Conservation (phyloP, 768 basidiomycete species). For the Lentinula lateritia region DNA sequence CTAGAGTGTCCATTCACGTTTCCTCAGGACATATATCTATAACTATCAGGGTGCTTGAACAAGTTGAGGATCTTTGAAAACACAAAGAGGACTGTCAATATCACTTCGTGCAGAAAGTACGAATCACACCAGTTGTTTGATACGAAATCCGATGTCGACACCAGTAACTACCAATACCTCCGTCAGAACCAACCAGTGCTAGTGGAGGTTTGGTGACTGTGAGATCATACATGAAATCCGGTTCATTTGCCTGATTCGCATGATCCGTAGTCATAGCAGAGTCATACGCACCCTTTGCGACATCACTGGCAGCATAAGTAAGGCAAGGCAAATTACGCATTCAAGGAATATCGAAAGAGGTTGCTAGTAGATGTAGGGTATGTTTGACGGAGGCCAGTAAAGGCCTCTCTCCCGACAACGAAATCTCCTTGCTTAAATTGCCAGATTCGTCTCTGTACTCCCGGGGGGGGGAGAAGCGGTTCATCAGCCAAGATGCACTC, state of each 20-base stretch:
- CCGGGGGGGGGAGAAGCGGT: too few relatives aligned
- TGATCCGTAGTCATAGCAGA: constrained; percentile 15
- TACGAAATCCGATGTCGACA: constrained; percentile 10
- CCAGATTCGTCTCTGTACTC: not conserved
- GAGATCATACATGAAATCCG: not conserved
- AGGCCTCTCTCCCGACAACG: constrained; percentile 20
- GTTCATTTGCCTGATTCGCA: constrained; percentile 14
- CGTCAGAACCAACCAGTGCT: constrained; percentile 18
- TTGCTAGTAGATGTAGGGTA: constrained; percentile 22
- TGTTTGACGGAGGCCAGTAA: constrained; percentile 17
- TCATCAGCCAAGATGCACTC: too few relatives aligned
- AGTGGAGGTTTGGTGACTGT: constrained; percentile 14
- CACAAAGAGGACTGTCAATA: too few relatives aligned
- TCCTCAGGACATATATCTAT: too few relatives aligned
- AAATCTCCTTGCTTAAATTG: constrained; percentile 13
- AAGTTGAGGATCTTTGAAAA: too few relatives aligned
- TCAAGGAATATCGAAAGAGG: constrained; percentile 17
- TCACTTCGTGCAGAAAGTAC: too few relatives aligned
- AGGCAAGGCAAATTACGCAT: constrained; percentile 3
- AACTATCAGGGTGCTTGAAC: too few relatives aligned
- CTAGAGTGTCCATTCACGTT: too few relatives aligned
- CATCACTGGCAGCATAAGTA: constrained; percentile 16
- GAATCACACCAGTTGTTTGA: constrained; percentile 6
- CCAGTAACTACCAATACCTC: not conserved
- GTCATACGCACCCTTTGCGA: constrained; percentile 16